These are phyloP conservation scores for Dorcoceras hygrometricum DNA, from an alignment of 257 asterid genomes.

Conservation along the genomic window DNA sequence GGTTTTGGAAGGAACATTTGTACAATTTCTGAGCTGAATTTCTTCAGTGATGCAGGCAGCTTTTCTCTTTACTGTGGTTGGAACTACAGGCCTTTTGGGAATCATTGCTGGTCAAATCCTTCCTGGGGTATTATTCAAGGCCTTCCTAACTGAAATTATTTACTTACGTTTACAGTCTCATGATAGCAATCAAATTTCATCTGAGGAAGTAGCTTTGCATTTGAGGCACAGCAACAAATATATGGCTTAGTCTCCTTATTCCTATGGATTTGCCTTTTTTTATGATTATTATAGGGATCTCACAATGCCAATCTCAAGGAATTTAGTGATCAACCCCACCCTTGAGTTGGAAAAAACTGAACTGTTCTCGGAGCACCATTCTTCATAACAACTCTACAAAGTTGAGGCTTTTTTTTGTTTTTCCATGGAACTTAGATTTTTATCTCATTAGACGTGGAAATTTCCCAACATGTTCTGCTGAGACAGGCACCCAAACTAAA, in stretches of 20 bases:
- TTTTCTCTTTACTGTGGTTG: constrained; percentile 92
- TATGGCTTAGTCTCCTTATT: background rate
- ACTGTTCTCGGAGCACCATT: too few relatives aligned
- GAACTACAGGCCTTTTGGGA: constrained; percentile 78
- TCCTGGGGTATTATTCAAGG: constrained; percentile 75
- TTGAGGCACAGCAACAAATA: background rate
- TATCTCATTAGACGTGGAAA: too few relatives aligned
- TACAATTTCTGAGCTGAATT: constrained; percentile 56
- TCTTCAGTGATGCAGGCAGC: constrained; percentile 96
- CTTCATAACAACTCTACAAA: too few relatives aligned
- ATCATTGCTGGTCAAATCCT: constrained; percentile 80
- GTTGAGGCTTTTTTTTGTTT: too few relatives aligned
- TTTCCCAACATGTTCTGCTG: too few relatives aligned
- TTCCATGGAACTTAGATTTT: too few relatives aligned
- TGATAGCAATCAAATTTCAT: background rate
- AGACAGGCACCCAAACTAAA: too few relatives aligned
- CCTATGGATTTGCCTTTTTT: background rate
- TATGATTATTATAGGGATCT: background rate
- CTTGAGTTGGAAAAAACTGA: too few relatives aligned
- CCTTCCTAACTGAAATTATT: constrained; percentile 20
- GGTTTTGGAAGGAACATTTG: background rate
- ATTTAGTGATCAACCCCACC: too few relatives aligned
- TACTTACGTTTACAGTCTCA: constrained; percentile 8
- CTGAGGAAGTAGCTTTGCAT: background rate
- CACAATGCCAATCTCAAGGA: too few relatives aligned